Evolutionary conservation across 2,329 filamentous ascomycete genomes (phyloP), one percentile per base, ranked within the genome.

Genomic region (Penicillium sp.): DNA sequence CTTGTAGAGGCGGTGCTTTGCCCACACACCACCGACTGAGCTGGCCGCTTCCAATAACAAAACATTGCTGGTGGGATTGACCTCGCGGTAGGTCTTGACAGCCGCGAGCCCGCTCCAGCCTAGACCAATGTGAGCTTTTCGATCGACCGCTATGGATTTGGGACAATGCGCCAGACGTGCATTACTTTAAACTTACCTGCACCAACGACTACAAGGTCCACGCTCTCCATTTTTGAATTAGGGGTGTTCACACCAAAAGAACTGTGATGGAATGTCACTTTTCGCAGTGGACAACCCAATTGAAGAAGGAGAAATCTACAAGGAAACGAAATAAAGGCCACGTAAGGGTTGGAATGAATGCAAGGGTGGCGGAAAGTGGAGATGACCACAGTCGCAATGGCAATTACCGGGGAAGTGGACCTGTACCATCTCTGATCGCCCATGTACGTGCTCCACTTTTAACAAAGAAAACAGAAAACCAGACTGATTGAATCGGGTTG

Each of bases 11-110:
- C 88, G 81, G 35, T 87, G 77, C 53, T 83, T 77, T 8, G 85
- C 82, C 89, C 89, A 92, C 15, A 85, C 85, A 4, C 89, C 89
- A 1, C 89, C 89, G 5, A 86, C 65, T 0, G 82, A 82, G 12
- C 77, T 69, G 11, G 79, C 77, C 5, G 78, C 73, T 45, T 90
- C 88, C 27, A 89, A 73, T 9, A 90, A 67, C 1, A 80, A 73
- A 23, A 89, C 67, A 2, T 79, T 80, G 51, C 78, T 76, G n/a
- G 75, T 67, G 1, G 86, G 86, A 60, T 88, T 78, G 37, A 86
- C 67, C 59, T 84, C 76, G 51, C 81, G 80, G 66, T 84, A 85
- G 22, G 83, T 83, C 70, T 87, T 87, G 46, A 86, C 83, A 20
- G 81, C 79, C 1, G 78, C 81, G 29, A 89, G 75, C 22, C 87